Evolutionary conservation across 1,284 basidiomycete genomes (phyloP).

Genomic region (Trametes pubescens): DNA sequence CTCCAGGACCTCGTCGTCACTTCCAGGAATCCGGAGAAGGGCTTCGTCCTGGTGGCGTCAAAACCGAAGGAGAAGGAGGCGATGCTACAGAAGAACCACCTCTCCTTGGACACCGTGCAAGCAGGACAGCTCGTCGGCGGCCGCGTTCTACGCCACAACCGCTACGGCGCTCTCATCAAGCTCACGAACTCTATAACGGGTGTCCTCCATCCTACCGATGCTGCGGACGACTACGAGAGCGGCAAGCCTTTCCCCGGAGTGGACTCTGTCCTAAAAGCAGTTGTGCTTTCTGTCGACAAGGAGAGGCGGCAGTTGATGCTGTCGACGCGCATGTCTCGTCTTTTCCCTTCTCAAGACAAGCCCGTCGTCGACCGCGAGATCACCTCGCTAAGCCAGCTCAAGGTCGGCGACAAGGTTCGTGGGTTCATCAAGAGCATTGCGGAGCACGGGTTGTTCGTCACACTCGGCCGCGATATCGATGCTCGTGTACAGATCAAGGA

Average conservation of each 20-base stretch:
- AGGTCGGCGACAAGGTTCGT: conserved; percentile 77
- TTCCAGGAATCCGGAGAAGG: conserved; percentile 89
- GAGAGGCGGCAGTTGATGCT: conserved; percentile 75
- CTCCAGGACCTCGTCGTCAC: conserved; percentile 87
- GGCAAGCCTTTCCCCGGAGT: conserved; percentile 67
- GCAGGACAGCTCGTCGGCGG: conserved; percentile 82
- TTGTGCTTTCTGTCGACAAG: conserved; percentile 74
- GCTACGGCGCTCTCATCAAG: conserved; percentile 79
- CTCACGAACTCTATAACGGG: conserved; percentile 76
- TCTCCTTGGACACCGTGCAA: conserved; percentile 72
- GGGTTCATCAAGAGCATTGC: conserved; percentile 92
- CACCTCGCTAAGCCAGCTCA: conserved; percentile 67
- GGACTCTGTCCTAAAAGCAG: conserved; percentile 75
- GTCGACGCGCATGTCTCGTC: conserved; percentile 79
- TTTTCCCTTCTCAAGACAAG: conserved; percentile 59
- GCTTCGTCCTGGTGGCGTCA: conserved; percentile 87
- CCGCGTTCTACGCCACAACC: conserved; percentile 75
- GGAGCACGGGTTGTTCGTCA: conserved; percentile 92
- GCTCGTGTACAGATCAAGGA: conserved; percentile 95
- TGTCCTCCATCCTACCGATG: conserved; percentile 82
- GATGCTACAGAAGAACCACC: conserved; percentile 55
- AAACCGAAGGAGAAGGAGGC: conserved; percentile 62
- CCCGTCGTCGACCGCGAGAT: conserved; percentile 77
- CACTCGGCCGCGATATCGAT: conserved; percentile 82
- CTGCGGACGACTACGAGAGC: conserved; percentile 79